A percentile compares a stretch with the other conserved stretches of the same genome.
Evolutionary conservation across 2,329 filamentous ascomycete species (phyloP).

Genomic region (Parascedosporium putredinis): DNA sequence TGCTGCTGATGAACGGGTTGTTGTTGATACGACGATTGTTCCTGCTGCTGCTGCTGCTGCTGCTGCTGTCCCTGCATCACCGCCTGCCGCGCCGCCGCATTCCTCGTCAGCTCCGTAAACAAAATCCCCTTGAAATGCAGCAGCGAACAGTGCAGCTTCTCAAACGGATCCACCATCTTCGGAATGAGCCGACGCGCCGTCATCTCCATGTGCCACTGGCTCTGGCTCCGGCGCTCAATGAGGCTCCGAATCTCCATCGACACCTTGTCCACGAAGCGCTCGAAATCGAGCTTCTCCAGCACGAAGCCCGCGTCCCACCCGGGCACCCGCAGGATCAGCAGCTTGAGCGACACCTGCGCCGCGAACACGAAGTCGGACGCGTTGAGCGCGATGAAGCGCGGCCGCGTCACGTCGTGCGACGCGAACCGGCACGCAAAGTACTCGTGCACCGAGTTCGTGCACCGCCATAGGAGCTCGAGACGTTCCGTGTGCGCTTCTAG

Average conservation of each 20-base stretch:
- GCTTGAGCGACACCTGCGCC: conserved; percentile 34
- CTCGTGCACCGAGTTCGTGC: conserved; percentile 27
- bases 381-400: conserved; percentile 31
- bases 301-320: conserved; percentile 33
- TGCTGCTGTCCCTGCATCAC: no score
- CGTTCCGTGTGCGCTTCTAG: conserved; percentile 27
- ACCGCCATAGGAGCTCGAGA: conserved; percentile 34
- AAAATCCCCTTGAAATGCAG: conserved; percentile 9
- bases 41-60: no score
- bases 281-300: conserved; percentile 25
- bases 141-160: conserved; percentile 10
- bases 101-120: conserved; percentile 10
- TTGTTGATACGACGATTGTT: no score
- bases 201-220: conserved; percentile 8
- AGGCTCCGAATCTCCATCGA: conserved; percentile 19
- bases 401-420: conserved; percentile 21
- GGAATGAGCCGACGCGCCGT: background rate
- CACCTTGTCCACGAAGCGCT: conserved; percentile 19
- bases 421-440: conserved; percentile 29
- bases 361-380: conserved; percentile 37
- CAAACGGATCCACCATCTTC: conserved; percentile 10
- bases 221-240: conserved; percentile 14
- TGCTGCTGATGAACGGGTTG: no score
- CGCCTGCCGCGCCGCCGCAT: conserved; percentile 6
- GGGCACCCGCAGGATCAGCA: conserved; percentile 32